Base-by-base conservation (phyloP, 768 basidiomycete genomes). In the Mycena alexandri region DNA sequence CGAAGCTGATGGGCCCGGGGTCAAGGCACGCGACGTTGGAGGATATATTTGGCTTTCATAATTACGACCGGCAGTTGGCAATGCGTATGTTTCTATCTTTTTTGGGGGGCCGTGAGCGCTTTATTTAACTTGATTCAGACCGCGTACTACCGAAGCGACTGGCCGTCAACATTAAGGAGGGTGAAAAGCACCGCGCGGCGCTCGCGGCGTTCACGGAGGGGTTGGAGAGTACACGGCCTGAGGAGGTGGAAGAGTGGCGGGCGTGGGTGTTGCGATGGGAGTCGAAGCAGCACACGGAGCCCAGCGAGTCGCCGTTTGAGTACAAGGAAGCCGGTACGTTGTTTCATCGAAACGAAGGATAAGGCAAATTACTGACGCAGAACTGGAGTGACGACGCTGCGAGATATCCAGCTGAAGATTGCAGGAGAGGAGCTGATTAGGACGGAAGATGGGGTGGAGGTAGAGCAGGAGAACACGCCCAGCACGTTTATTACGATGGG, bases 61-160 rank as follows among this genome's bases (percentile, higher is more conserved):
- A 63, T 34, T 63, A 63, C n/a, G 61, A 63, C n/a, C 38, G 61
- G 4, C 25, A 21, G n/a, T 22, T 63, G 29, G 61, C 61, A 3
- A 63, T 63, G 61, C 61, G 61, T 63, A 10, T 17, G 61, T 63
- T 8, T 13, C 5, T 8, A 2, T 24, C 3, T 38, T 21, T 46
- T 11, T 17, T 29, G 29, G 12, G 44, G 11, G 6, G 9, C 11
- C 29, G 29, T 29, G 29, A 29, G 29, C n/a, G n/a, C n/a, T 53
- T 29, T 3, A 8, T 1, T 16, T 17, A 8, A 38, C 10, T 38
- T 46, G 54, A 29, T 29, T 29, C 29, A 29, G 61, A 63, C 36
- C 43, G 61, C 22, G 33, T 59, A 5, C 50, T 68, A 10, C 41
- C 48, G 9, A 62, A 50, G 12, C 22, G 61, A 25, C 48, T 68